Base-by-base conservation (phyloP, 208 protist genomes). In the Porcisia hertigi region DNA sequence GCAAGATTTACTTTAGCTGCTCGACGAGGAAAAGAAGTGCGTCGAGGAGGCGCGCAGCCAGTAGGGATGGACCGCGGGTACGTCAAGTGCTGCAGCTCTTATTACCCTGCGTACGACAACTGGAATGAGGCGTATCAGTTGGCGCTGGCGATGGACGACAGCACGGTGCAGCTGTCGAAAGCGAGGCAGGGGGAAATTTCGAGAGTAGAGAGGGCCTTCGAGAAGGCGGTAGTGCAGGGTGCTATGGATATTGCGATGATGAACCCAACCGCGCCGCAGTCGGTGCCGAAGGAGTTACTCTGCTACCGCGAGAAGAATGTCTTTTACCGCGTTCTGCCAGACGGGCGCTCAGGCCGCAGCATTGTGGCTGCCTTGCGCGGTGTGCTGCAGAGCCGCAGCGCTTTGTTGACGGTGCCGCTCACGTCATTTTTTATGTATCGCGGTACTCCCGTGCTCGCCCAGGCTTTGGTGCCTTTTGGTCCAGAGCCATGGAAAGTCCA, bases 221-320 rank as follows among this genome's bases (percentile, higher is more conserved):
- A 90, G 41, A 71, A 72, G 36, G 92, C 85, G 63, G 88, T 83
- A 9, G 36, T 72, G n/a, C 60, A 72, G 36, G 86, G 77, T 1
- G 90, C 88, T 0, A 73, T 79, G 58, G 83, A 90, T 73, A 94
- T 96, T 53, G 92, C 95, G n/a, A 83, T 75, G 71, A 83, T 95
- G 55, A 90, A 94, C 72, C 83, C 94, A 59, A 81, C 92, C 55
- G 86, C 77, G 14, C 92, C 92, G 2, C 76, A 72, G 11, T 81
- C 87, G 80, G 78, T 94, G 43, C 90, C 89, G 0, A 88, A 91
- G 72, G 90, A 89, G 77, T 54, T 92, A 36, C 88, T 94, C 62
- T 97, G 92, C 78, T 97, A 90, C 73, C 90, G 88, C 59, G 88
- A 93, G 1, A 73, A 85, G 54, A 97, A 97, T 73, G 86, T 97